These are phyloP conservation scores for Tubosaeta sp. DNA, from an alignment of 768 basidiomycete genomes.

Conservation along the genomic window DNA sequence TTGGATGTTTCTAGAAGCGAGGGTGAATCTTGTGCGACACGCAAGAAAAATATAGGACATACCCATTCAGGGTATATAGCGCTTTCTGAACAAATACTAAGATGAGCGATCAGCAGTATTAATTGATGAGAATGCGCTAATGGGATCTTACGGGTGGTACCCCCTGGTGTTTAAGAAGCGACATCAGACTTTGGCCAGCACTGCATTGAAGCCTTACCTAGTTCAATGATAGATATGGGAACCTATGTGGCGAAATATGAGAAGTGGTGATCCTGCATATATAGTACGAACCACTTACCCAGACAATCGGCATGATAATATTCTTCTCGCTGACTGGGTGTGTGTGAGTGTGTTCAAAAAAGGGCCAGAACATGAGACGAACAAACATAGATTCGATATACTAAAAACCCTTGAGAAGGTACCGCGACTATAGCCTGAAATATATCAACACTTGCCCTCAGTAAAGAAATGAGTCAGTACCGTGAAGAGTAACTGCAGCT, in stretches of 20 bases:
- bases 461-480: neutral
- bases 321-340: neutral
- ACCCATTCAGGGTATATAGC: neutral
- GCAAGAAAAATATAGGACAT: neutral
- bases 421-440: neutral
- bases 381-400: neutral
- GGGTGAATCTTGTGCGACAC: no score
- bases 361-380: neutral
- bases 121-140: neutral
- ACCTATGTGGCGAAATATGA: no score
- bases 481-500: neutral
- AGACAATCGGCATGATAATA: neutral
- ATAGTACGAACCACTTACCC: no score
- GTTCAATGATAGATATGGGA: no score
- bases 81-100: neutral
- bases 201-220: no score
- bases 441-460: neutral
- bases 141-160: neutral
- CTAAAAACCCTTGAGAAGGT: neutral
- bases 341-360: neutral
- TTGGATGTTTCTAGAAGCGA: no score
- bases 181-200: no score
- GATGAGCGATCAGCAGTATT: neutral
- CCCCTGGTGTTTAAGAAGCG: neutral
- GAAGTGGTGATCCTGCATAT: no score